Evolutionary conservation across 2,329 filamentous ascomycete species (phyloP), one percentile per base, ranked within the genome.

Genomic region (Penicillium sp.): DNA sequence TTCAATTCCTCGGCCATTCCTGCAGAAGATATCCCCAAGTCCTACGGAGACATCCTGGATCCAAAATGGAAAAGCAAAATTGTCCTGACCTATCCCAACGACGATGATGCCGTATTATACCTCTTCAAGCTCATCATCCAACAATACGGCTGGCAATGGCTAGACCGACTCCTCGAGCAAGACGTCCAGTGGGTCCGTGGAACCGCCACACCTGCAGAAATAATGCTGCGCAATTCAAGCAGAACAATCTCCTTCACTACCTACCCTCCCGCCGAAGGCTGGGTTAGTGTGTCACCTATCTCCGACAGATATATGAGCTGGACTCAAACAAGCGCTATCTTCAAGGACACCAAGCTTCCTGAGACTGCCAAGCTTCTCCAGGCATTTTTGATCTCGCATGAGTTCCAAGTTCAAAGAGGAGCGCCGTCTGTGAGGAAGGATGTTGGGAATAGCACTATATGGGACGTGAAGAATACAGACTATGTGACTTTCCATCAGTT

Each of bases 31-130:
- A 30, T 57, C 6, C 54, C 48, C 13, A 52, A 46, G n/a, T 30
- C 33, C 11, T 60, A 42, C 30, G 26, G 16, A 11, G 58, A 60
- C 2, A 25, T 60, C 1, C 5, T 82, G 2, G 74, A 78, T 7
- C 82, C 83, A 0, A 78, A 82, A 59, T 83, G 80, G 72, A 85
- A 85, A 71, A 73, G 81, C 61, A 85, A 83, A 69, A 72, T 86
- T 4, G 80, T 81, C 2, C 68, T 86, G 11, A 85, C 83, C 0
- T 85, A 85, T 58, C 84, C 84, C 10, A 84, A 85, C 60, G 84
- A 86, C 43, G 84, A 86, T 45, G 84, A 86, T 57, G 84, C 84
- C 0, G 79, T 86, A 40, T 51, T 58, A 3, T 68, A 65, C 2
- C 72, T 84, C 0, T 85, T 76, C 45, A 79, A 80, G 3, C 84